phyloP scores from a whole-genome alignment of 1,284 basidiomycete species.

The Ceratobasidium sp. region DNA sequence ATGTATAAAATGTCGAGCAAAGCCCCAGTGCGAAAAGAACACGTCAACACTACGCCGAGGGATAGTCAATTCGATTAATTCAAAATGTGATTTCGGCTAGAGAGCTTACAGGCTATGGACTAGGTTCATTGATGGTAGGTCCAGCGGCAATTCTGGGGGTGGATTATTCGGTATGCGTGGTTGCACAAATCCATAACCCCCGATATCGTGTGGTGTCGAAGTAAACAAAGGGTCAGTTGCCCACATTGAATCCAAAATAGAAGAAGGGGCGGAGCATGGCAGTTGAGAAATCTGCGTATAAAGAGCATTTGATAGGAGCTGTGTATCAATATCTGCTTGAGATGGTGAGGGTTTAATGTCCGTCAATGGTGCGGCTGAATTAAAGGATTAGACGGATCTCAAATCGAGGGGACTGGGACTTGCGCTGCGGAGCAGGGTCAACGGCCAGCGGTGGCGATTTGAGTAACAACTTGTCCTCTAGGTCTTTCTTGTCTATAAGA shows the following conservation, averaged over 20 bases:
- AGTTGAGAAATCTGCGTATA: conserved; percentile 20
- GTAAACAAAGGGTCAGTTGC: conserved; percentile 26
- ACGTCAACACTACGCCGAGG: conserved; percentile 27
- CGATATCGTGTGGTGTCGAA: conserved; percentile 17
- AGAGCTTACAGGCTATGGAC: conserved; percentile 33
- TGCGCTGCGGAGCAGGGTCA: conserved; percentile 4
- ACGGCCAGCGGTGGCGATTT: conserved; percentile 10
- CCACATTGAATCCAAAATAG: conserved; percentile 37
- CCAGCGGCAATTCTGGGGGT: conserved; percentile 25
- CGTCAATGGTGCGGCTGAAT: neutral
- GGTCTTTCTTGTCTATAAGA: conserved; percentile 27
- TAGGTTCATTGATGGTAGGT: conserved; percentile 38
- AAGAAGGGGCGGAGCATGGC: neutral
- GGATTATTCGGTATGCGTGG: neutral
- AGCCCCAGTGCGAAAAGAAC: conserved; percentile 36
- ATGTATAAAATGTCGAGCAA: conserved; percentile 28
- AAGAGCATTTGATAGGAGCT: conserved; percentile 15
- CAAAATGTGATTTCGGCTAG: neutral
- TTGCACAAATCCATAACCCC: conserved; percentile 35
- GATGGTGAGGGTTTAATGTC: conserved; percentile 5
- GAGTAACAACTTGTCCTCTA: conserved; percentile 22
- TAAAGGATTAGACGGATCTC: neutral
- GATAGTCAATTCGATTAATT: neutral
- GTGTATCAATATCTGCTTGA: conserved; percentile 16
- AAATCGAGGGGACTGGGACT: neutral